Base-by-base conservation (phyloP, 345 rosid species). In the Populus alba region DNA sequence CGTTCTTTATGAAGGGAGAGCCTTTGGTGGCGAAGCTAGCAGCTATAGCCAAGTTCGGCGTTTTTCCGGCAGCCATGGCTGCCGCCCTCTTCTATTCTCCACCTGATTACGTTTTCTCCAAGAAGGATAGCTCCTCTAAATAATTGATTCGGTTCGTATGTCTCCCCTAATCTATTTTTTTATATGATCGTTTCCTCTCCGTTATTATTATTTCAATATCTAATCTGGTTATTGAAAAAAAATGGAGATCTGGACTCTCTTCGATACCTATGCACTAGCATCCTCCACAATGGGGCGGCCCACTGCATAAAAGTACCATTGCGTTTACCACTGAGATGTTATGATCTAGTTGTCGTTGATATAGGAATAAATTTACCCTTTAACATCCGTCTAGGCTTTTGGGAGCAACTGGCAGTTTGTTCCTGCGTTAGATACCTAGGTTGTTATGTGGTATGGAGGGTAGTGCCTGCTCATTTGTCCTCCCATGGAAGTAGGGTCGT, bases 1-100 rank as follows among this genome's bases (percentile, higher is more conserved):
- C 75, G 75, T 71, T 92, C 49, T 47, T 51, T 51, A 75, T 86
- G 89, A 86, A 74, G 59, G 98, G 98, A 79, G 87, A 89, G 85
- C 91, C 94, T 1, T 81, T 93, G 87, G 87, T 93, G 78, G 29
- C 92, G 51, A 89, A 87, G 85, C 84, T 89, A 37, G 93, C 95
- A 7, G 82, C 75, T 35, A 31, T 87, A 38, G 90, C 94, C 15
- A 80, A 83, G 84, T 89, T 80, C 85, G 91, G 18, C 8, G 82
- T 92, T 71, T 74, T 90, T 4, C 93, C 97, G 0, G 97, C 86
- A 18, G 78, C 92, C 71, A 92, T 93, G 94, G 77, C 82, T 25
- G 94, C 91, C 18, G 86, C 97, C 76, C 83, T 92, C 55, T 8
- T 90, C 73, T 88, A 89, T 78, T 91, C 91, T 18, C 94, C 94